Evolutionary conservation across 225 moss, liverwort and hornwort species (phyloP), one percentile per base, ranked within the genome.

Genomic region (Physcomitrellopsis africana): DNA sequence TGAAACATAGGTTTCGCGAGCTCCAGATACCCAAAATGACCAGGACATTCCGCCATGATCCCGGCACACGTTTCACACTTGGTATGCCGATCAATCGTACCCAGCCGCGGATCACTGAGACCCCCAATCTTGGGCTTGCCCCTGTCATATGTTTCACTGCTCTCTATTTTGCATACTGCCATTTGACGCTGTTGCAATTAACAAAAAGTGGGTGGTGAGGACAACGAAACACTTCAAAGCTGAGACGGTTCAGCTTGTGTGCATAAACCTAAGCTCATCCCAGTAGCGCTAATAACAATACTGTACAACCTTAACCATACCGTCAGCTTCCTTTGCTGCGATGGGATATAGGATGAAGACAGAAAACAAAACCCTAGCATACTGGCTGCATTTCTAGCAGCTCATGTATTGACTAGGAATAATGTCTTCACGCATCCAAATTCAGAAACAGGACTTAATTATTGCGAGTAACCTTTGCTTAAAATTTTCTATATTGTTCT

Each of bases 1-100:
- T 99, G 99, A 77, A 99, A 99, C 99, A 99, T 99, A 2, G 99
- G 99, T 68, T 99, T 99, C 23, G 99, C 99, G 63, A 99, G 99
- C 86, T 99, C 99, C 65, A 99, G 76, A 69, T 99, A 95, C 14
- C 99, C 99, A 67, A 99, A 99, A 73, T 99, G 99, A 52, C 99
- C 99, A 46, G 99, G 93, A 65, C 99, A 99, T 74, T 99, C 99
- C 53, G 99, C 95, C 99, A 99, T 99, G 67, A 92, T 91, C 37
- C 99, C 90, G 9, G 99, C 93, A 80, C 99, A 99, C 9, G 99
- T 95, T 81, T 99, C 95, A 62, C 99, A 99, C 81, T 99, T 99
- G 41, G 93, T 90, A 73, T 95, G 99, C 67, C 99, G 92, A 63
- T 99, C 99, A 47, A 99, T 99, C 22, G 99, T 99, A 29, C 99